Evolutionary conservation across 306 rosid genomes (phyloP).

Genomic region (Begonia loranthoides): DNA sequence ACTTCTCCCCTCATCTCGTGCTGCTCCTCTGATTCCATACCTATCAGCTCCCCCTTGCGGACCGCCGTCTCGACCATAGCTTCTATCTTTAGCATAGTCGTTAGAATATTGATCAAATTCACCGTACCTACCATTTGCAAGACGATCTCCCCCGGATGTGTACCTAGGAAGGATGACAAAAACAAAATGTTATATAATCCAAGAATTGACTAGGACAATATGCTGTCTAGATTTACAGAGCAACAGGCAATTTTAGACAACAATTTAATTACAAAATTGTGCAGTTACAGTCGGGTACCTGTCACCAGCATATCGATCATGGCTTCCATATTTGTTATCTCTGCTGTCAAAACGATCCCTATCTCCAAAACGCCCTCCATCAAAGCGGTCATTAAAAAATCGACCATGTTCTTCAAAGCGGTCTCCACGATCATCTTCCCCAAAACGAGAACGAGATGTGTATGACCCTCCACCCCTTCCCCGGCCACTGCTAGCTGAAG

Average conservation of each 20-base stretch:
- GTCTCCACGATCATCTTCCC: conserved; percentile 61
- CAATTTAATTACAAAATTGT: no score
- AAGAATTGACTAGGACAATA: no score
- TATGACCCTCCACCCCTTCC: conserved; percentile 62
- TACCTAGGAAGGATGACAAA: conserved; percentile 32
- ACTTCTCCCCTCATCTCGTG: conserved; percentile 59
- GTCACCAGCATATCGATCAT: conserved; percentile 67
- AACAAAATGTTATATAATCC: no score
- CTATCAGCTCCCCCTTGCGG: conserved; percentile 48
- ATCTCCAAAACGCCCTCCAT: conserved; percentile 73
- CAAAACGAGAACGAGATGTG: conserved; percentile 75
- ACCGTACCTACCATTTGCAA: conserved; percentile 56
- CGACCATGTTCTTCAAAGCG: conserved; percentile 70
- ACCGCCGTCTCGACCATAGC: conserved; percentile 54
- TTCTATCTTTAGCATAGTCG: conserved; percentile 73
- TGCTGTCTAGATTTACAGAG: no score
- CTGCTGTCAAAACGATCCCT: conserved; percentile 69
- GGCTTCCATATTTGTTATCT: conserved; percentile 71
- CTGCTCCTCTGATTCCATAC: conserved; percentile 52
- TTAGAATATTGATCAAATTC: conserved; percentile 62
- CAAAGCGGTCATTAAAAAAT: conserved; percentile 61
- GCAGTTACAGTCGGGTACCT: conserved; percentile 33
- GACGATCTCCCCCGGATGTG: conserved; percentile 51
- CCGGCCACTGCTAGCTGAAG: conserved; percentile 55
- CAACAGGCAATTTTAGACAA: no score